Evolutionary conservation across 306 rosid genomes (phyloP), one percentile per base, ranked within the genome.

Genomic region (Dalbergia cochinchinensis): DNA sequence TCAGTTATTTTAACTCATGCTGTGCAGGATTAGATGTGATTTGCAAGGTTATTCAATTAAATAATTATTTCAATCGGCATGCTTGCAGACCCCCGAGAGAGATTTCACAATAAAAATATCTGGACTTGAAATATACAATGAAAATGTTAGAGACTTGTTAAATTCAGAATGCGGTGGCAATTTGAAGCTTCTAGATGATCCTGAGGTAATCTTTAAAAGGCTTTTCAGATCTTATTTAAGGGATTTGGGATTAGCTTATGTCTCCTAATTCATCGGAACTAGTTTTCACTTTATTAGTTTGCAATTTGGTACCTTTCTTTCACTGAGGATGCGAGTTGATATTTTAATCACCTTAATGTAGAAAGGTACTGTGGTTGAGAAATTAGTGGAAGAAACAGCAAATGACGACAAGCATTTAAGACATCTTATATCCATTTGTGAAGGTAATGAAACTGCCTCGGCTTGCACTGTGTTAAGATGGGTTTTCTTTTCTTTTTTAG

Each of bases 331-430:
- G 61, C 53, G 69, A 69, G 48, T 41, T 50, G 64, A 39, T 82
- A 47, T 55, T 65, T 63, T 47, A 19, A 64, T 80, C 60, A 31
- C 60, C 54, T 69, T 39, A 59, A 34, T 87, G 85, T 84, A 96
- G 99, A 96, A 96, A 93, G 99, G 99, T 63, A 93, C 98, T 0
- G 88, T 93, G 92, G 97, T 96, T 70, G 99, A 96, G 85, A 96
- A 96, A 85, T 82, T 96, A 79, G 92, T 92, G 64, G 99, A 96
- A 87, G 99, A 96, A 88, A 96, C 89, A 16, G 99, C 97, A 48
- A 86, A 71, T 78, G 91, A 92, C 84, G 98, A 90, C 82, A 83
- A 86, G 44, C 99, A 96, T 83, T 92, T 96, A 87, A 90, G 97
- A 82, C 96, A 91, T 41, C 82, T 96, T 82, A 92, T 96, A 82